A percentile compares a stretch with the other conserved stretches of the same genome.
Conservation (phyloP, 2,329 filamentous ascomycete species). For the Colletotrichum lindemuthianum region DNA sequence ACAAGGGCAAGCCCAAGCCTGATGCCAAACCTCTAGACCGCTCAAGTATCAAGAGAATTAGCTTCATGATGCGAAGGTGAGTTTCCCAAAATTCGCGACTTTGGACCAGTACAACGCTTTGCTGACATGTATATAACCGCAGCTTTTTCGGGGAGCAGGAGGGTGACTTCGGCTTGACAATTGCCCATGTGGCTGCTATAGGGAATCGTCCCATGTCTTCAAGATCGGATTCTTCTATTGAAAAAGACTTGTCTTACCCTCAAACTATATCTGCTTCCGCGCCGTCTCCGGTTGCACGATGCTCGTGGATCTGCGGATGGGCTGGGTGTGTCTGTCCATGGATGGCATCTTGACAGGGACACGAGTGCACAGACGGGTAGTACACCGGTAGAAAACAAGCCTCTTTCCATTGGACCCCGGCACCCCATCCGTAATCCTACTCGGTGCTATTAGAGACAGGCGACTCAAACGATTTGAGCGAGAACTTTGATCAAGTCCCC, state of each 20-base stretch:
- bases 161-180: constrained; percentile 70
- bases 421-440: too few species aligned
- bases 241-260: constrained; percentile 3
- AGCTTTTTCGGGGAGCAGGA: constrained; percentile 82
- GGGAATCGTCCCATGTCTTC: constrained; percentile 16
- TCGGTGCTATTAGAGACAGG: background rate
- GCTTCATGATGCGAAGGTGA: constrained; percentile 85
- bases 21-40: constrained; percentile 70
- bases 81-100: constrained; percentile 29
- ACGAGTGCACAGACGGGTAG: too few species aligned
- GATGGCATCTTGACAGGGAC: background rate
- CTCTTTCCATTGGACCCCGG: too few species aligned
- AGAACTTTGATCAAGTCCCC: constrained; percentile 91
- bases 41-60: constrained; percentile 71
- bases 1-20: constrained; percentile 72
- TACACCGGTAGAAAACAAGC: too few species aligned
- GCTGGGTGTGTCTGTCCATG: background rate
- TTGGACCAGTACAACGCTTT: background rate
- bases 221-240: constrained; percentile 3
- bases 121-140: constrained; percentile 37
- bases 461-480: constrained; percentile 68
- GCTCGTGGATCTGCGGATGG: constrained; percentile 32
- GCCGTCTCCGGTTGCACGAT: background rate
- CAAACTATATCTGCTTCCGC: background rate
- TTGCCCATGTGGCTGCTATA: constrained; percentile 45